A percentile compares a stretch with the other conserved stretches of the same genome.
Conservation (phyloP, 2,329 filamentous ascomycete genomes). For the Phyllosticta capitalensis region DNA sequence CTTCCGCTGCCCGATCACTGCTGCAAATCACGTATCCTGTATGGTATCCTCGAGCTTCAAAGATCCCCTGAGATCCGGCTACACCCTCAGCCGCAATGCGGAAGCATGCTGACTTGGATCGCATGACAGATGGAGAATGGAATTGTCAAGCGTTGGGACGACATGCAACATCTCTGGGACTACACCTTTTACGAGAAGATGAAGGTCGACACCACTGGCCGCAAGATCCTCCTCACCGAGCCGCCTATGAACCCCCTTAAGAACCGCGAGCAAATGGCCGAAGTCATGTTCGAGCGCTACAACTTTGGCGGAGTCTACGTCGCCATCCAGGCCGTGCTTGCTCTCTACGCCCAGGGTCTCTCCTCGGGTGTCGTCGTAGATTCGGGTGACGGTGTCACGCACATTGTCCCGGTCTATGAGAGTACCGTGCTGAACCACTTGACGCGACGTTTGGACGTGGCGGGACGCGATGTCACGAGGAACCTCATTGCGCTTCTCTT, state of each 20-base stretch:
- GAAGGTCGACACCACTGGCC: constrained; percentile 77
- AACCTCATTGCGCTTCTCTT: constrained; percentile 93
- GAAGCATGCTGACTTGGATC: constrained; percentile 11
- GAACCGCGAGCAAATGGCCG: constrained; percentile 96
- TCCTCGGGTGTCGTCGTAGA: constrained; percentile 89
- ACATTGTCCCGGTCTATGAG: constrained; percentile 98
- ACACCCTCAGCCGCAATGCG: background rate
- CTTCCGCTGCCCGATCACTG: constrained; percentile 90
- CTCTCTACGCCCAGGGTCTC: constrained; percentile 88
- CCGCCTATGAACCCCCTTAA: constrained; percentile 95
- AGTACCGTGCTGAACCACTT: constrained; percentile 96
- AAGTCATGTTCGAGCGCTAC: constrained; percentile 99
- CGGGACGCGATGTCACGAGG: constrained; percentile 93
- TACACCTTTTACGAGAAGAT: constrained; percentile 98
- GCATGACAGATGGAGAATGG: constrained; percentile 82
- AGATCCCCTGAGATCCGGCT: constrained; percentile 4
- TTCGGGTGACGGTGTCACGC: constrained; percentile 94
- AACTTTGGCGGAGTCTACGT: constrained; percentile 95
- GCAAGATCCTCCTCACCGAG: constrained; percentile 96
- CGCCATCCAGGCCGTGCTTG: constrained; percentile 92
- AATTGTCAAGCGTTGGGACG: constrained; percentile 98
- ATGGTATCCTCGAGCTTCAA: constrained; percentile 24
- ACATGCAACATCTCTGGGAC: constrained; percentile 99
- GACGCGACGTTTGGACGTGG: constrained; percentile 86
- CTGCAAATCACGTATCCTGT: constrained; percentile 95